Percentiles rank a stretch among this genome's conserved stretches.
Evolutionary conservation across 2,329 filamentous ascomycete species (phyloP).

Genomic region (Zymoseptoria brevis): DNA sequence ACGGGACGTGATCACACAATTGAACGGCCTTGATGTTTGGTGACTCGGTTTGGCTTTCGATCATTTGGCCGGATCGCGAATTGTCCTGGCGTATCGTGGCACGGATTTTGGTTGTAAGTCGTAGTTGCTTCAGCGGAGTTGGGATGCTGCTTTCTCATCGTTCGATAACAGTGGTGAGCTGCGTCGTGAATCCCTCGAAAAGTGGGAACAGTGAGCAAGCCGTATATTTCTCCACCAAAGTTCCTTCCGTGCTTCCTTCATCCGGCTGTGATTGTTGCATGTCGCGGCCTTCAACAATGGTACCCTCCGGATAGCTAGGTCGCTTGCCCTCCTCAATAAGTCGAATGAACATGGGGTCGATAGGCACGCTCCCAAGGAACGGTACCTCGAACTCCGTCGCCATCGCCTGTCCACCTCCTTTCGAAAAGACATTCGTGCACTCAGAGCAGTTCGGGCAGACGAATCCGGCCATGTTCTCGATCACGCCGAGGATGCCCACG

Average conservation of each 20-base stretch:
- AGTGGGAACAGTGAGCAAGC: conserved; percentile 62
- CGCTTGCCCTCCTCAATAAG: conserved; percentile 67
- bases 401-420: conserved; percentile 84
- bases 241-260: conserved; percentile 28
- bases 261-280: conserved; percentile 21
- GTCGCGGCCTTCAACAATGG: conserved; percentile 51
- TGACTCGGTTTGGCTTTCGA: too few species aligned
- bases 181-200: conserved; percentile 53
- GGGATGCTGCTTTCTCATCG: conserved; percentile 5
- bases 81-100: neutral
- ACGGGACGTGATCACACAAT: too few species aligned
- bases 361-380: conserved; percentile 80
- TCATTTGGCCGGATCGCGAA: neutral
- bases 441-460: conserved; percentile 71
- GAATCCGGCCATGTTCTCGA: conserved; percentile 95
- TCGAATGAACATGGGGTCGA: conserved; percentile 85
- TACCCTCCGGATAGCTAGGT: conserved; percentile 63
- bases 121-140: neutral
- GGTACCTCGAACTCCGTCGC: conserved; percentile 74
- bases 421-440: conserved; percentile 88
- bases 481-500: conserved; percentile 72
- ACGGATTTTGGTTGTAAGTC: neutral
- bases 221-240: conserved; percentile 64
- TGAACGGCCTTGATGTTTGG: too few species aligned
- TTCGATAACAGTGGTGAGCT: conserved; percentile 19